Evolutionary conservation across 306 rosid genomes (phyloP).

Genomic region (Glycine soja): DNA sequence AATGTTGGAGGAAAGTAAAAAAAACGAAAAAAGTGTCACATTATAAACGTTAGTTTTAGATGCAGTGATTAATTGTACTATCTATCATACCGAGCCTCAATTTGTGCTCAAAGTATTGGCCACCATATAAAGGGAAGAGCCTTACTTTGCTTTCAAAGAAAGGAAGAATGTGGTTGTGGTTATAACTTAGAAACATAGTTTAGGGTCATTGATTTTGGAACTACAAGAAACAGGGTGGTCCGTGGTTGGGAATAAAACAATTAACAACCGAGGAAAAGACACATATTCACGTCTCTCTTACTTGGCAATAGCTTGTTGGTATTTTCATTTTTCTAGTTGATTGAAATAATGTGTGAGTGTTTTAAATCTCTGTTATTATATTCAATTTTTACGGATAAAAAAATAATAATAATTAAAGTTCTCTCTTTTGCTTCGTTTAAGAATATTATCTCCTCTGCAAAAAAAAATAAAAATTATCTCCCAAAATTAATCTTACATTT

Average conservation of each 20-base stretch:
- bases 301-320: background rate
- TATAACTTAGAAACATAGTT: conserved; percentile 28
- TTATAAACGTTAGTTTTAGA: conserved; percentile 31
- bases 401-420: no score
- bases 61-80: conserved; percentile 19
- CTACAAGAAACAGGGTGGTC: conserved; percentile 33
- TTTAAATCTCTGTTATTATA: no score
- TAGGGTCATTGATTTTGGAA: conserved; percentile 38
- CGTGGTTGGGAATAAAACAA: conserved; percentile 11
- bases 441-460: no score
- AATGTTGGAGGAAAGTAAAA: conserved; percentile 17
- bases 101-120: conserved; percentile 1
- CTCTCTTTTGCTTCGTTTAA: no score
- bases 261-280: background rate
- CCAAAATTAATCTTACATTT: no score
- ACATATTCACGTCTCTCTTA: background rate
- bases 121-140: conserved; percentile 31
- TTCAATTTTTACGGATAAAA: no score
- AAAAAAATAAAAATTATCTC: no score
- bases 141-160: conserved; percentile 44
- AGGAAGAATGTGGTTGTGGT: conserved; percentile 44
- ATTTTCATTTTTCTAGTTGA: background rate
- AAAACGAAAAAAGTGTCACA: background rate
- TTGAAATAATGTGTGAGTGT: no score
- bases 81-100: background rate